Base-by-base conservation (phyloP, 2,329 filamentous ascomycete genomes). In the Paecilomyces variotii region DNA sequence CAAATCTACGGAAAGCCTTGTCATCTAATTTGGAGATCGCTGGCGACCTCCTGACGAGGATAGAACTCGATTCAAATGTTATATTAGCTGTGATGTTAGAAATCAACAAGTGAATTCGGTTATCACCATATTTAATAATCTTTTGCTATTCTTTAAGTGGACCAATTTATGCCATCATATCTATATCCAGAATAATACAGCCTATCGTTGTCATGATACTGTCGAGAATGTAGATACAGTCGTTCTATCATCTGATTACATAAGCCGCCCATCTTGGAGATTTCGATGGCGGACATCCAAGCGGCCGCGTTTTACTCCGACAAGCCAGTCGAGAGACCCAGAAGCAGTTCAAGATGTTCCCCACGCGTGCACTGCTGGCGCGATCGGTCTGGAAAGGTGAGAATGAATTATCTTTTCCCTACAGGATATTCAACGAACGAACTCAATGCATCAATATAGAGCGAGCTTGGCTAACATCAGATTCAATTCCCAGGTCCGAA, bases 331-430 rank as follows among this genome's bases (percentile, higher is more conserved):
- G 25, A 52, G 50, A 26, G 25, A 28, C 24, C 6, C 27, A 12
- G 26, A 53, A 5, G 54, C 58, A 59, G 58, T 59, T 57, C 62
- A 77, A 70, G 66, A 91, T 91, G 88, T 82, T 86, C 72, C 82
- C 86, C 62, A 90, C 88, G 66, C 80, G 85, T 69, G 80, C 79
- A 68, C 81, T 90, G 19, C 72, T 89, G 39, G 86, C 86, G 77
- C 87, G 90, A 67, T 94, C 90, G 55, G 87, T 92, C 69, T 95
- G 90, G 90, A 95, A 95, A 82, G 90, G 90, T 91, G 76, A 65
- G 76, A 30, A 32, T 32, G 60, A 11, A 28, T 26, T 19, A 19
- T 19, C 19, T 45, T 45, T 45, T 4, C 9, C n/a, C 19, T 45
- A n/a, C 6, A 45, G 19, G 11, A 10, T 32, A 32, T 32, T 10